Percentiles rank a stretch among this genome's conserved stretches.
Evolutionary conservation across 2,329 filamentous ascomycete genomes (phyloP).

Genomic region (Chaetothyriales sp.): DNA sequence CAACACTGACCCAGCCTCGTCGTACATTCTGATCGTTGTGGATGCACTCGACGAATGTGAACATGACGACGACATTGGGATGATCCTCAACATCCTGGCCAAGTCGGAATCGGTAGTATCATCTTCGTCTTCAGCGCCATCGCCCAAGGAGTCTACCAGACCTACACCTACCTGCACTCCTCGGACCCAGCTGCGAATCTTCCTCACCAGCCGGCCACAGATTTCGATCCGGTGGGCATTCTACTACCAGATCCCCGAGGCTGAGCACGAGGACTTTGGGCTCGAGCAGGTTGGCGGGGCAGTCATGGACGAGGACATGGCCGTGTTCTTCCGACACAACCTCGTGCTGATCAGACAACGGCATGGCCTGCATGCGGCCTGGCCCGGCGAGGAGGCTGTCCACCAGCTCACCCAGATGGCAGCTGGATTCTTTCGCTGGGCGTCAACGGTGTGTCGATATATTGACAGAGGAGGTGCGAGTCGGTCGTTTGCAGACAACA

Average conservation of each 20-base stretch:
- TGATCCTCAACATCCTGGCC: slow-evolving; percentile 16
- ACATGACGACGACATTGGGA: slow-evolving; percentile 13
- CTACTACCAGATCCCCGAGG: slow-evolving; percentile 5
- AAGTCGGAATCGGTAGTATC: not conserved
- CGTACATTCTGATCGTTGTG: slow-evolving; percentile 15
- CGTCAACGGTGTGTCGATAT: slow-evolving; percentile 18
- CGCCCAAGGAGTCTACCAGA: no score
- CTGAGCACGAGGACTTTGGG: slow-evolving; percentile 14
- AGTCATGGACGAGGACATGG: slow-evolving; percentile 18
- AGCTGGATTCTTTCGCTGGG: slow-evolving; percentile 21
- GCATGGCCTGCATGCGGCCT: not conserved
- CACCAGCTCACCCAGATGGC: slow-evolving; percentile 14
- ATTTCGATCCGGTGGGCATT: slow-evolving; percentile 17
- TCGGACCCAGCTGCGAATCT: slow-evolving; percentile 17
- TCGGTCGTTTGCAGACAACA: slow-evolving; percentile 2
- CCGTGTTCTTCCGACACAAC: not conserved
- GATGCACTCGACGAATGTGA: slow-evolving; percentile 22
- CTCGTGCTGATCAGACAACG: not conserved
- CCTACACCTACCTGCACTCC: no score
- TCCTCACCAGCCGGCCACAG: slow-evolving; percentile 22
- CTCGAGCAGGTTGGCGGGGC: slow-evolving; percentile 18
- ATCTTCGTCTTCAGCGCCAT: not conserved
- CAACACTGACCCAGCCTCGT: not conserved
- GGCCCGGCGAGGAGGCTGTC: slow-evolving; percentile 5
- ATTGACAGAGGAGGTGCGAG: slow-evolving; percentile 7